Conservation (phyloP, 2,329 filamentous ascomycete genomes). For the Fusarium begoniae region DNA sequence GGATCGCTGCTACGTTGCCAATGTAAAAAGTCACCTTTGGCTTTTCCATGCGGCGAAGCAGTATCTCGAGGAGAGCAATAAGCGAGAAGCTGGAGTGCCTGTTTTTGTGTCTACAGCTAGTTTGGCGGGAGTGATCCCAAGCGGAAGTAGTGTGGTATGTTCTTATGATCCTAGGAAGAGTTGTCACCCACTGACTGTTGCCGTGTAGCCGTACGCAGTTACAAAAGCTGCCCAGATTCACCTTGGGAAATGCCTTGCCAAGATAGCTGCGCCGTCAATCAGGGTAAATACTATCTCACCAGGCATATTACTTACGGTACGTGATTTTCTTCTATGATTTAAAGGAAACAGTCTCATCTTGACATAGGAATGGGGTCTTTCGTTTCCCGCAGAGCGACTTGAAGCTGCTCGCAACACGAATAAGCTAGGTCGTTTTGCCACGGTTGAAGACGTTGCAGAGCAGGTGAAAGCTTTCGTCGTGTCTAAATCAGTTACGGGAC, state of each 20-base stretch:
- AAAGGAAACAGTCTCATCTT: not conserved
- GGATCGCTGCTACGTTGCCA: conserved; percentile 68
- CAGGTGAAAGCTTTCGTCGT: conserved; percentile 61
- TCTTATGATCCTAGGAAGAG: not conserved
- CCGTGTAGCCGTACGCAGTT: conserved; percentile 73
- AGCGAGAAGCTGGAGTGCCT: conserved; percentile 56
- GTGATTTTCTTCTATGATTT: too few relatives aligned
- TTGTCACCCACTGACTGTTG: not conserved
- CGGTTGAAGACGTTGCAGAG: conserved; percentile 61
- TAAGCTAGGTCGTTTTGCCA: conserved; percentile 66
- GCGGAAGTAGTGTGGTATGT: conserved; percentile 66
- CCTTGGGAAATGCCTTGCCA: conserved; percentile 63
- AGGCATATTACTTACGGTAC: conserved; percentile 60
- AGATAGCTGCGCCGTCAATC: conserved; percentile 62
- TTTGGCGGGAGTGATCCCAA: conserved; percentile 70
- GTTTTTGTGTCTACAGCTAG: conserved; percentile 72
- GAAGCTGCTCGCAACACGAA: conserved; percentile 63
- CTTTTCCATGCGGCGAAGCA: conserved; percentile 63
- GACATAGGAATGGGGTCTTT: conserved; percentile 68
- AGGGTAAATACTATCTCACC: conserved; percentile 68
- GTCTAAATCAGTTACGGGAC: conserved; percentile 60
- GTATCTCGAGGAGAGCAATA: conserved; percentile 57
- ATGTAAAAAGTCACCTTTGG: conserved; percentile 70
- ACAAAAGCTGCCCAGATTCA: conserved; percentile 79
- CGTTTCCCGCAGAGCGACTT: conserved; percentile 66